Conservation (phyloP, 495 filamentous ascomycete species). For the Penicillium diatomitis region DNA sequence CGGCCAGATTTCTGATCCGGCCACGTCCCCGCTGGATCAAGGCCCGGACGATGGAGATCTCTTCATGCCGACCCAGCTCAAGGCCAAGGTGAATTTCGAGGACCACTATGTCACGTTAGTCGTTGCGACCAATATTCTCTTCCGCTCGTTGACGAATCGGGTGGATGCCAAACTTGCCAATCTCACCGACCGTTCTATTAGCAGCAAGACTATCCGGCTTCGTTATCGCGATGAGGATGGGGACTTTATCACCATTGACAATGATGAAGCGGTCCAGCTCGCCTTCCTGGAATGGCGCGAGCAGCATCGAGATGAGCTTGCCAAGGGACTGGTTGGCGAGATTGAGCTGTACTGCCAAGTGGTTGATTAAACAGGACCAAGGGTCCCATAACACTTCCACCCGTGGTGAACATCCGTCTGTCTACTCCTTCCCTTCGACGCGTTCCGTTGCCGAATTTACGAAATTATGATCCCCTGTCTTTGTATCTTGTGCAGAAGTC, state of each 20-base stretch:
- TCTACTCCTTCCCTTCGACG: too few species aligned
- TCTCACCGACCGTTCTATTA: slow-evolving; percentile 71
- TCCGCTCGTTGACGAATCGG: slow-evolving; percentile 86
- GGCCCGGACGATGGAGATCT: slow-evolving; percentile 25
- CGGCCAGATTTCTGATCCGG: slow-evolving; percentile 26
- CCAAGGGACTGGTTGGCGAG: slow-evolving; percentile 63
- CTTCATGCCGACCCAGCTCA: slow-evolving; percentile 60
- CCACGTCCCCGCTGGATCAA: slow-evolving; percentile 28
- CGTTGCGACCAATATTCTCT: slow-evolving; percentile 84
- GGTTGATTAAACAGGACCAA: slow-evolving; percentile 20
- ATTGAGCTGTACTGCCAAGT: slow-evolving; percentile 70
- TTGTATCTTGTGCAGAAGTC: not conserved
- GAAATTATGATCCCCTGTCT: not conserved
- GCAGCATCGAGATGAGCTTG: slow-evolving; percentile 53
- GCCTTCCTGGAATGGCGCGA: slow-evolving; percentile 92
- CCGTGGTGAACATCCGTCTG: too few species aligned
- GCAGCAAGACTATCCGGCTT: slow-evolving; percentile 65
- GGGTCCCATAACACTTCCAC: too few species aligned
- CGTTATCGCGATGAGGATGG: slow-evolving; percentile 89
- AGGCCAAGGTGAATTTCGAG: slow-evolving; percentile 86
- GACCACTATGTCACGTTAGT: slow-evolving; percentile 81
- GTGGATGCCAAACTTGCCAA: slow-evolving; percentile 90
- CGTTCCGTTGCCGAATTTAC: not conserved
- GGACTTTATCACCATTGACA: slow-evolving; percentile 85
- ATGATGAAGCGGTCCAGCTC: slow-evolving; percentile 88